Base-by-base conservation (phyloP, 805 yeast genomes). In the Schwanniomyces vanrijiae region DNA sequence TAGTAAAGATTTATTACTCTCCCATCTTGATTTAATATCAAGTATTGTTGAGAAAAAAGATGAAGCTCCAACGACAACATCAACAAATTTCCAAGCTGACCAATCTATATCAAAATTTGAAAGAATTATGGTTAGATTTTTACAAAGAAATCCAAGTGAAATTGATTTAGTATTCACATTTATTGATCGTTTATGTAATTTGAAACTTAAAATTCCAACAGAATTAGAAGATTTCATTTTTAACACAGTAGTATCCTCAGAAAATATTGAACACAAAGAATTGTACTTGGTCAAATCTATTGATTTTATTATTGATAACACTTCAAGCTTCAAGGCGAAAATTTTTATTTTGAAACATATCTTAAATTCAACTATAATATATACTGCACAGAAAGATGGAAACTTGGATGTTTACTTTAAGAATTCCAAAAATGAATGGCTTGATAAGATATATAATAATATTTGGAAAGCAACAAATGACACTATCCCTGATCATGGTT, bases 391-490 rank as follows among this genome's bases (percentile, higher is more conserved):
- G 19, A 66, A 64, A 6, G 59, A 64, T 8, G 82, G 82, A 0
- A 71, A 73, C 38, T 66, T 87, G 21, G 70, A 75, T 28, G 67
- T 59, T 1, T 73, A 84, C 38, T 67, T 82, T 21, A 67, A 37
- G 60, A 66, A 49, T 39, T 65, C 38, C 50, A 47, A 24, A 56
- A 54, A 69, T 5, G 67, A 62, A 0, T 90, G 97, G 96, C 66
- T 92, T 29, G 76, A 75, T 11, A 53, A 74, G 8, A 76, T 92
- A 3, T 83, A 81, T 52, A 70, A 74, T 7, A 78, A 80, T 47
- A 73, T 94, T 5, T 94, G 99, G 99, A 77, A 80, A 51, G 77
- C 85, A 0, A 73, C 79, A 1, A 73, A 77, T 44, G 84, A 83
- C 41, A 63, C 73, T 46, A 71, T 77, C 33, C 71, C 78, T 5